Evolutionary conservation across 2,329 filamentous ascomycete species (phyloP).

Genomic region (Penicillium corylophilum): DNA sequence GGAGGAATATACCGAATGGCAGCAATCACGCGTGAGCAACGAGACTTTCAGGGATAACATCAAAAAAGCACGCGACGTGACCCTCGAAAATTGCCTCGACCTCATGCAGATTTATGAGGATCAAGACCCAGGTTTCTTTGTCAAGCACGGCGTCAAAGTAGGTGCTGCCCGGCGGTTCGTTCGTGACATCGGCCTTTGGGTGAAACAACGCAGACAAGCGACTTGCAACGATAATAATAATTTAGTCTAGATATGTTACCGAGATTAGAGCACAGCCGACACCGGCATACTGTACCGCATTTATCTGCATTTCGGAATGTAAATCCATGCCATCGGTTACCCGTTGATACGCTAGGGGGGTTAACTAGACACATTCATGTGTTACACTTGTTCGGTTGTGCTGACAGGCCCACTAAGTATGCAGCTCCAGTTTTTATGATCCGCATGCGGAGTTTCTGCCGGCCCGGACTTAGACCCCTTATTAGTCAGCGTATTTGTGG

Average conservation of each 20-base stretch:
- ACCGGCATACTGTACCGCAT: background rate
- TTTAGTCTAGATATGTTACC: background rate
- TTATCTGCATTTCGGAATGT: no score
- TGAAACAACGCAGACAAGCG: slow-evolving; percentile 6
- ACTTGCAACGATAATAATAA: no score
- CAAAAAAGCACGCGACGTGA: slow-evolving; percentile 13
- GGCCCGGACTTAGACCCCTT: no score
- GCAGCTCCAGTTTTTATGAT: no score
- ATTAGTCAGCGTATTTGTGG: no score
- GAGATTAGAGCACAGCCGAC: background rate
- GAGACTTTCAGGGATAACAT: slow-evolving; percentile 17
- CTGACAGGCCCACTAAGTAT: no score
- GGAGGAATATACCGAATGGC: slow-evolving; percentile 14
- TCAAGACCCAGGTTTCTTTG: slow-evolving; percentile 14
- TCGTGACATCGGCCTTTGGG: slow-evolving; percentile 2
- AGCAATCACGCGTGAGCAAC: slow-evolving; percentile 10
- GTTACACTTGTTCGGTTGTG: no score
- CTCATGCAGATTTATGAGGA: slow-evolving; percentile 13
- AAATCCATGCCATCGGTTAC: no score
- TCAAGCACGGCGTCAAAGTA: slow-evolving; percentile 15
- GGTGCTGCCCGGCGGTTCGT: slow-evolving; percentile 11
- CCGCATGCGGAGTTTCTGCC: no score
- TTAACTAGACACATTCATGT: no score
- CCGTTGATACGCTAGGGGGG: no score
- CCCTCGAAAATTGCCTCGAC: slow-evolving; percentile 12